These are phyloP conservation scores for Penicillium sp. DNA, from an alignment of 2,329 filamentous ascomycete species.

Conservation along the genomic window DNA sequence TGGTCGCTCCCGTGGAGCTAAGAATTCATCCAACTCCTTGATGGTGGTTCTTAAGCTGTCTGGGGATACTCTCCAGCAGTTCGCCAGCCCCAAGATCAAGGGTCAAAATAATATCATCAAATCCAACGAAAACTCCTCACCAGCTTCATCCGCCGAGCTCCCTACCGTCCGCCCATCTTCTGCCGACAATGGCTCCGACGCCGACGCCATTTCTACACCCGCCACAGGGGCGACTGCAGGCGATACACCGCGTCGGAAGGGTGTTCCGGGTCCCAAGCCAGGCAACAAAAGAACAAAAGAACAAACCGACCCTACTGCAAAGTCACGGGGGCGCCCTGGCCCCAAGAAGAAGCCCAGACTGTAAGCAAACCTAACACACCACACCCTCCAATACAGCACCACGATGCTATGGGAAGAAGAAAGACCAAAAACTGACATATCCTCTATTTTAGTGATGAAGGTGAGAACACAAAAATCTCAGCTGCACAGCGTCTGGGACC, in stretches of 20 bases:
- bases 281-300: constrained; percentile 55
- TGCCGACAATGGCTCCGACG: constrained; percentile 42
- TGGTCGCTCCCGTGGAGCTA: constrained; percentile 36
- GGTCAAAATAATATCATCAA: constrained; percentile 19
- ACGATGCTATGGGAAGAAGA: not conserved
- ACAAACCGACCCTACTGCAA: constrained; percentile 46
- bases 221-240: constrained; percentile 38
- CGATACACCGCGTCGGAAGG: constrained; percentile 68
- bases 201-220: constrained; percentile 39
- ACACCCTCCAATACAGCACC: not conserved
- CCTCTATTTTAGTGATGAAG: constrained; percentile 46
- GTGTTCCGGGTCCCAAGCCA: constrained; percentile 65
- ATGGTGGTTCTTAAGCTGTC: constrained; percentile 42
- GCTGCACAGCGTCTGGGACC: constrained; percentile 79
- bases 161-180: constrained; percentile 37
- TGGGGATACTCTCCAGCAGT: constrained; percentile 35
- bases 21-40: constrained; percentile 19
- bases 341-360: constrained; percentile 94
- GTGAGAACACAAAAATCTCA: constrained; percentile 40
- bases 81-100: constrained; percentile 16
- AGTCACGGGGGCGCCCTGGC: constrained; percentile 79
- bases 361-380: constrained; percentile 58
- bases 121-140: constrained; percentile 34
- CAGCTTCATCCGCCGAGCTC: constrained; percentile 36
- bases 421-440: not conserved